phyloP scores from a whole-genome alignment of 2,329 filamentous ascomycete genomes.

The Stagonosporopsis rhizophila region DNA sequence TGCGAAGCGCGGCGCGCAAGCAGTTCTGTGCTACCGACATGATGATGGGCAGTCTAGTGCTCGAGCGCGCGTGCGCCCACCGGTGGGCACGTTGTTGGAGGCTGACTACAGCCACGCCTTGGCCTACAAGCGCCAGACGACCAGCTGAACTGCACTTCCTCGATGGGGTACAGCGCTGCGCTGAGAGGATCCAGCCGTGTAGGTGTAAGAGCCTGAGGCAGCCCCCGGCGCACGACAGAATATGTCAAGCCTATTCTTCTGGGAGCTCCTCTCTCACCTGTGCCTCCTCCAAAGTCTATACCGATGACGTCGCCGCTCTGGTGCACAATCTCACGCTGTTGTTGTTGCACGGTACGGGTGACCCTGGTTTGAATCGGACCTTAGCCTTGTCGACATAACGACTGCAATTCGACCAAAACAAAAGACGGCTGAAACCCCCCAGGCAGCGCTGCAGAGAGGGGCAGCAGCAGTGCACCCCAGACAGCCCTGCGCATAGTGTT shows the following conservation, averaged over 20 bases:
- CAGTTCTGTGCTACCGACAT: not conserved
- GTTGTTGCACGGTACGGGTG: constrained; percentile 9
- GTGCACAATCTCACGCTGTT: not conserved
- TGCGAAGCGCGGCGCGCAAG: not conserved
- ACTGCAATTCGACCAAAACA: constrained; percentile 9
- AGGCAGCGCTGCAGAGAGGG: constrained; percentile 10
- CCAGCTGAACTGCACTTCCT: constrained; percentile 14
- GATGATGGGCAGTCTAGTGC: not conserved
- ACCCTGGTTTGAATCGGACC: constrained; percentile 1
- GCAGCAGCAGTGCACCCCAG: constrained; percentile 11
- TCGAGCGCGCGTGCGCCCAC: not conserved
- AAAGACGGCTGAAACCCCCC: constrained; percentile 14
- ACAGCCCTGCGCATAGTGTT: constrained; percentile 6
- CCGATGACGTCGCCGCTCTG: constrained; percentile 8
- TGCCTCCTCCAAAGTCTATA: not conserved
- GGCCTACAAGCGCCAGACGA: constrained; percentile 4
- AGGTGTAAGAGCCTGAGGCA: constrained; percentile 9
- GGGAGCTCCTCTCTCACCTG: not conserved
- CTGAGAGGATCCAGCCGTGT: constrained; percentile 8
- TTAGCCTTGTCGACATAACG: not conserved
- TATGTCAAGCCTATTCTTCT: not conserved
- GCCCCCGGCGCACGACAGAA: not conserved
- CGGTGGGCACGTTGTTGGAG: constrained; percentile 4
- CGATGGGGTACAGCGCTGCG: constrained; percentile 9
- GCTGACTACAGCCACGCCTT: constrained; percentile 8